Evolutionary conservation across 768 basidiomycete species (phyloP), one percentile per base, ranked within the genome.

Genomic region (Kwoniella newhampshirensis): DNA sequence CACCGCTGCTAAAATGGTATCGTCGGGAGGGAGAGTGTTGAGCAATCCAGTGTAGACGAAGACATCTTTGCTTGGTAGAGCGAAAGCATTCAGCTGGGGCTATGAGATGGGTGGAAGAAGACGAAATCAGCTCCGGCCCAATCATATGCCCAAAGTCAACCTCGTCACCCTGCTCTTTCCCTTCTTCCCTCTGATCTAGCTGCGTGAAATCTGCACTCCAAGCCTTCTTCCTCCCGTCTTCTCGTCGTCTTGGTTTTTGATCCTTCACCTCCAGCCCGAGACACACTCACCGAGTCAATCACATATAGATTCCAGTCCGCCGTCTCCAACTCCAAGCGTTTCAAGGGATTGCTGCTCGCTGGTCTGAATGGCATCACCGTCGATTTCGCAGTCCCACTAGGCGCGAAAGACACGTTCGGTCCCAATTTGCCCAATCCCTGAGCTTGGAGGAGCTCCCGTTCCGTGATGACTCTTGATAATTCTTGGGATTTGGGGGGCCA

Each of bases 1-100:
- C 0, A 81, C 76, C 4, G 78, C 79, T 3, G 80, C 78, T 18
- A 81, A 66, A 25, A 80, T 64, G 7, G 77, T 70, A 57, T 80
- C 78, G 58, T 80, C 78, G 8, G 37, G 46, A 8, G 78, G 75
- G 3, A 79, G 53, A 5, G 76, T 60, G 18, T 78, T 70, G 20
- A 81, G 71, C 36, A 81, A 63, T 2, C 80, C 80, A 0, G 78
- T 76, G 61, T 79, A 79, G 37, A 80, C 77, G 53, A 81, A 80
- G 41, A 80, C 68, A 56, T 80, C 79, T 51, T 78, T 75, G 15
- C 79, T 77, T 1, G 80, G 78, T 0, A 79, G 59, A 3, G 78
- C 78, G 57, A 79, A 78, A 2, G 78, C 77, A 58, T 79, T 79
- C 64, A 80, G 67, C 40, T 74, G 67, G 2, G 75, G 74, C 76